Conservation (phyloP, 1,139 yeast species). For the Hyphopichia burtonii region DNA sequence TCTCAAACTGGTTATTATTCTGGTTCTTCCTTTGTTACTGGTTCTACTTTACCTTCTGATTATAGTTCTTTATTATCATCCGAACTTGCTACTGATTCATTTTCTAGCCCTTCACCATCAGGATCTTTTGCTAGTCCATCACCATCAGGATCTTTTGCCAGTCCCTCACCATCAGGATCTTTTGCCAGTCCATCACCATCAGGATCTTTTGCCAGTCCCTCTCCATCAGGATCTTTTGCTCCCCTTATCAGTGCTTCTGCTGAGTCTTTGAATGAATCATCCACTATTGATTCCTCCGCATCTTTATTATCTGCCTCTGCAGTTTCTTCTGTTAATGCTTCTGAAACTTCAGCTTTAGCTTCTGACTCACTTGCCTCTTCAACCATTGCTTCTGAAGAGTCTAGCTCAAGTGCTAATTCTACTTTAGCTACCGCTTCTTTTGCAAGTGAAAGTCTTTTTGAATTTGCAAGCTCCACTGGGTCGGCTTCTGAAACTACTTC, state of each 20-base stretch:
- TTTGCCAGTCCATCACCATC: constrained; percentile 4
- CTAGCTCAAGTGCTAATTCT: not conserved
- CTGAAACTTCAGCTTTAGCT: constrained; percentile 1
- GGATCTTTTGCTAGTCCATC: constrained; percentile 3
- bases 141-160: constrained; percentile 2
- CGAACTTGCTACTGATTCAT: constrained; percentile 2
- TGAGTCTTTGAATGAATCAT: not conserved
- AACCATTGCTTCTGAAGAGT: not conserved
- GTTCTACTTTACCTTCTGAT: not conserved
- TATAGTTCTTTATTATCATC: constrained; percentile 1
- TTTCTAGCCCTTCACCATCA: constrained; percentile 1
- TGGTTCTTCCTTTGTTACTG: not conserved
- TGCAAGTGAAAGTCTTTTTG: not conserved
- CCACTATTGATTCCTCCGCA: not conserved
- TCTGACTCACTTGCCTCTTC: not conserved
- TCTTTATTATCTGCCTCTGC: constrained; percentile 4
- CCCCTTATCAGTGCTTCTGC: constrained; percentile 1
- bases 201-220: no score
- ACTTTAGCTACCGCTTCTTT: not conserved
- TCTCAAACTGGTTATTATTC: not conserved
- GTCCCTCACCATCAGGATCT: constrained; percentile 3
- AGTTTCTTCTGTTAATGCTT: not conserved
- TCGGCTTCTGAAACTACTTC: no score
- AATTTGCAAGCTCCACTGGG: not conserved
- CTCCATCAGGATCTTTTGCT: no score